Base-by-base conservation (phyloP, 257 asterid species). In the Fraxinus anomala region DNA sequence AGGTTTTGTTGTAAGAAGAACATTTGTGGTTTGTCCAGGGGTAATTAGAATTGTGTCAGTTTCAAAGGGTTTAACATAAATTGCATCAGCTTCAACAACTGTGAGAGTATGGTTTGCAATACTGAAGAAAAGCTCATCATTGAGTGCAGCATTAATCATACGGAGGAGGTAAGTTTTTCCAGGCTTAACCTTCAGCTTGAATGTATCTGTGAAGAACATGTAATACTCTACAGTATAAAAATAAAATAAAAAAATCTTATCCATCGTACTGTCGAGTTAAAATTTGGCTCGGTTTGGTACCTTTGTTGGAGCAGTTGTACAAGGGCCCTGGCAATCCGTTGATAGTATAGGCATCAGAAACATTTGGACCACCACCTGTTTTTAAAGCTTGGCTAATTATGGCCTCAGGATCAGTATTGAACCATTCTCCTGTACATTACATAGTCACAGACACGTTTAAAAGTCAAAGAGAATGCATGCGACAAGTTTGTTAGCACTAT, bases 321-420 rank as follows among this genome's bases (percentile, higher is more conserved):
- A 83, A 72, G 44, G 77, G 82, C 40, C 89, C 89, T 13, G 89
- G 89, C 73, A 81, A 83, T 24, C 89, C 89, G 79, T 86, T 83
- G 37, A 86, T 83, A 33, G 87, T 86, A 10, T 73, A 86, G 9
- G 86, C 87, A 79, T 86, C 83, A 16, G 87, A 86, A 17, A 83
- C 77, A 79, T 86, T 86, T 19, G 89, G 87, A 17, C 80, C 87
- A 23, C 81, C 86, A 34, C 89, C 89, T 0, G 80, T 81, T 47
- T 72, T 79, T 31, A 54, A 19, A 8, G 84, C 84, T 73, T 83
- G 84, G 74, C 81, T 76, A n/a, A 79, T 61, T 26, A 86, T 63
- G 26, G 68, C 54, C 67, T 78, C 67, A 39, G 82, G 82, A 67
- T 83, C 83, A 54, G 80, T 79, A 67, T 83, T 44, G 81, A 85